phyloP scores from a whole-genome alignment of 2,329 filamentous ascomycete genomes.

The Arthrinium puccinioides region DNA sequence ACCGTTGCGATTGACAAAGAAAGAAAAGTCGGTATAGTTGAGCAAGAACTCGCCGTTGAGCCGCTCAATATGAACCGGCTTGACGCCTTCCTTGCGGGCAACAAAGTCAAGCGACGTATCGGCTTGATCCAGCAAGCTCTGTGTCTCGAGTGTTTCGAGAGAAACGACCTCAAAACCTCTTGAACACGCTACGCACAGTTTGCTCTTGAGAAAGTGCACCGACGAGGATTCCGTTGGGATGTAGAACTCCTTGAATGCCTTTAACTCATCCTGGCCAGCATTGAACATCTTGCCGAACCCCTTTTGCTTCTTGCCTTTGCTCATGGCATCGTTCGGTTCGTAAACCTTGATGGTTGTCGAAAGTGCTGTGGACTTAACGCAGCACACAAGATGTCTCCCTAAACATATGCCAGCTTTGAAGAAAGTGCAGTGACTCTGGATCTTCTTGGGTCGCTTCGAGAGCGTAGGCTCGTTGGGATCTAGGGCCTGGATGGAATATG shows the following conservation, averaged over 20 bases:
- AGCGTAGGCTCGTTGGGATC: slow-evolving; percentile 76
- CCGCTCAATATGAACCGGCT: slow-evolving; percentile 94
- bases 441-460: slow-evolving; percentile 86
- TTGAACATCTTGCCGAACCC: slow-evolving; percentile 95
- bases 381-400: slow-evolving; percentile 89
- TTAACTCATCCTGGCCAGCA: slow-evolving; percentile 84
- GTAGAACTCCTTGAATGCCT: slow-evolving; percentile 98
- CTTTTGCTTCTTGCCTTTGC: slow-evolving; percentile 91
- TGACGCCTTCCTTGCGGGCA: slow-evolving; percentile 83
- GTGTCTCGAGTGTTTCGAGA: slow-evolving; percentile 94
- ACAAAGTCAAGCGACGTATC: slow-evolving; percentile 98
- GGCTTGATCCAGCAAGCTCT: slow-evolving; percentile 92
- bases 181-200: slow-evolving; percentile 91
- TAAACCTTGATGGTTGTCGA: slow-evolving; percentile 99
- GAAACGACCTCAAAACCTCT: slow-evolving; percentile 96
- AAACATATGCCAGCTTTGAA: slow-evolving; percentile 97
- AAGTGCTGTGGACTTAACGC: slow-evolving; percentile 87
- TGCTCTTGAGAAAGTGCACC: slow-evolving; percentile 94
- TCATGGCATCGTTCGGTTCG: slow-evolving; percentile 91
- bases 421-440: slow-evolving; percentile 94
- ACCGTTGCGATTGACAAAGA: slow-evolving; percentile 98
- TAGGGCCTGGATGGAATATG: slow-evolving; percentile 79
- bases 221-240: slow-evolving; percentile 97
- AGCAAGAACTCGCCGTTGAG: slow-evolving; percentile 95
- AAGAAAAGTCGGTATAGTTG: slow-evolving; percentile 97